Percentiles rank a stretch among this genome's conserved stretches.
Conservation (phyloP, 371 early-diverging fungal species). For the Dipsacomyces acuminosporus region DNA sequence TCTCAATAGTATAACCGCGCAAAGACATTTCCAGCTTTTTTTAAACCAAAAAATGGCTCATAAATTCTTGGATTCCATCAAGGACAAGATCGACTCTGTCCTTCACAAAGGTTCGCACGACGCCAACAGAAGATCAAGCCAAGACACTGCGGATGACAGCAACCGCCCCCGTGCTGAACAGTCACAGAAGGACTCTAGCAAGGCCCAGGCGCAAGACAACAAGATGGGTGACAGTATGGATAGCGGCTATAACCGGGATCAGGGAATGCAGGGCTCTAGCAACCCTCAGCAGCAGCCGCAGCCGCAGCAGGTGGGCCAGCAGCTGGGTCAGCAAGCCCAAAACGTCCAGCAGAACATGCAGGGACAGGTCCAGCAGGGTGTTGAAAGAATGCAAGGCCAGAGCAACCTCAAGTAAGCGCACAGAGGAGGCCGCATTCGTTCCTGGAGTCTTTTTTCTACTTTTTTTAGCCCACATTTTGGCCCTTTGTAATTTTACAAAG, state of each 20-base stretch:
- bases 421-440: background rate
- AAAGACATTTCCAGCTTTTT: background rate
- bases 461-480: background rate
- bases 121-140: conserved; percentile 26
- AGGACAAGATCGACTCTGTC: conserved; percentile 32
- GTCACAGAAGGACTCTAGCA: background rate
- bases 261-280: conserved; percentile 12
- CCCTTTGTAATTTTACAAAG: too few relatives aligned
- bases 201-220: background rate
- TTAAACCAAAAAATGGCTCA: conserved; percentile 1
- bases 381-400: too few relatives aligned
- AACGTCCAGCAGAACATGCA: background rate
- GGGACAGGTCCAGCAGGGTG: too few relatives aligned
- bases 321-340: background rate
- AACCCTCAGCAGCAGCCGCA: background rate
- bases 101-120: conserved; percentile 16
- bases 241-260: conserved; percentile 4
- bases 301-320: conserved; percentile 11
- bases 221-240: conserved; percentile 3
- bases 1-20: background rate
- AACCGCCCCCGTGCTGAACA: background rate
- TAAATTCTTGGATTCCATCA: conserved; percentile 29
- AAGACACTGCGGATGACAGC: conserved; percentile 15
- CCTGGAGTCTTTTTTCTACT: background rate
- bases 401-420: background rate